A percentile compares a stretch with the other conserved stretches of the same genome.
Evolutionary conservation across 2,329 filamentous ascomycete species (phyloP).

Genomic region (Fusarium nurragi): DNA sequence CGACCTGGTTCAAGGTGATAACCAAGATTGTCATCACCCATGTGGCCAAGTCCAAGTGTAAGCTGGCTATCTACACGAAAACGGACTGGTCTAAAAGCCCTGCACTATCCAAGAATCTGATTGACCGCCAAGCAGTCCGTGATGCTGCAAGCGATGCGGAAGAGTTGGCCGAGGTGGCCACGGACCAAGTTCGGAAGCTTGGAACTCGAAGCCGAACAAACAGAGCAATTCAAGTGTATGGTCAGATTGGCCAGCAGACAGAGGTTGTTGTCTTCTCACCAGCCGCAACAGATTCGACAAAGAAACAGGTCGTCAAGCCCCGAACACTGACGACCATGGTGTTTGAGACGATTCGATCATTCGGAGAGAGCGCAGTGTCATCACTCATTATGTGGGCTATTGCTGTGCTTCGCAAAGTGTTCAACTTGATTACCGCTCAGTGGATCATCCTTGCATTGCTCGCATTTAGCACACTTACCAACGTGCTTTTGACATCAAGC

Average conservation of each 20-base stretch:
- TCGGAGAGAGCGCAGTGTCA: conserved; percentile 77
- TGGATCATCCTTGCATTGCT: conserved; percentile 77
- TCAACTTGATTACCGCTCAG: conserved; percentile 76
- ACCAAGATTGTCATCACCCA: conserved; percentile 96
- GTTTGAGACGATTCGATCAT: conserved; percentile 75
- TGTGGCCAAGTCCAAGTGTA: conserved; percentile 89
- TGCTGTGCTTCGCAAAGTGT: conserved; percentile 70
- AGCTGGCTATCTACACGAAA: conserved; percentile 85
- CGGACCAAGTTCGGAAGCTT: conserved; percentile 79
- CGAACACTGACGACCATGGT: conserved; percentile 74
- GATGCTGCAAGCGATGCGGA: conserved; percentile 78
- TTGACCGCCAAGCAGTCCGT: conserved; percentile 77
- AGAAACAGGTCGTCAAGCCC: conserved; percentile 68
- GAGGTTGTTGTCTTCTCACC: conserved; percentile 70
- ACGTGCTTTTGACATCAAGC: conserved; percentile 78
- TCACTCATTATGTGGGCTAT: conserved; percentile 82
- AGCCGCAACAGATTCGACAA: conserved; percentile 56
- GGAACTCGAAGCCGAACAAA: conserved; percentile 79
- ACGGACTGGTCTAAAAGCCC: conserved; percentile 85
- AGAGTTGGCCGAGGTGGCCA: conserved; percentile 78
- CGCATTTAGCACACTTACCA: conserved; percentile 73
- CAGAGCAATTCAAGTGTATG: conserved; percentile 82
- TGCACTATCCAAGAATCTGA: conserved; percentile 66
- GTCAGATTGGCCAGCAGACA: conserved; percentile 74
- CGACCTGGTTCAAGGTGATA: conserved; percentile 80